Evolutionary conservation across 2,329 filamentous ascomycete genomes (phyloP).

Genomic region (Trichoderma guizhouense): DNA sequence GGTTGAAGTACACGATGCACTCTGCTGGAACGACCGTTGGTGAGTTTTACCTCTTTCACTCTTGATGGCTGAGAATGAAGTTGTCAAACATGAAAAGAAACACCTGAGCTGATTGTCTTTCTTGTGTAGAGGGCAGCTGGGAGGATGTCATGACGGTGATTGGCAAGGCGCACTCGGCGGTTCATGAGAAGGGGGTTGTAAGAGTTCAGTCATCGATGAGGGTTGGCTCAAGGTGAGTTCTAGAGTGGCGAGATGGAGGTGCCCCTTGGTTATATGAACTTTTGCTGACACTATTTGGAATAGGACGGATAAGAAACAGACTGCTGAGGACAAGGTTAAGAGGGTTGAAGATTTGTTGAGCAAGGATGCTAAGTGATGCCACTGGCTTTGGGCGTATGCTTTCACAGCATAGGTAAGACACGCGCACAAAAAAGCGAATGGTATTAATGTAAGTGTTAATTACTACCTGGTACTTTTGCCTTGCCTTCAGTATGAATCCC

Average conservation of each 20-base stretch:
- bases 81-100: not conserved
- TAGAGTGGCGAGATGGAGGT: not conserved
- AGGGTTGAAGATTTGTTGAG: slow-evolving; percentile 52
- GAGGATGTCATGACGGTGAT: slow-evolving; percentile 80
- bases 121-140: slow-evolving; percentile 77
- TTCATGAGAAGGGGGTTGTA: slow-evolving; percentile 73
- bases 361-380: not conserved
- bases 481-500: not conserved
- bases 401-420: not conserved
- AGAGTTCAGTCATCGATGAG: slow-evolving; percentile 88
- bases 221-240: slow-evolving; percentile 68
- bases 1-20: slow-evolving; percentile 84
- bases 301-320: slow-evolving; percentile 83
- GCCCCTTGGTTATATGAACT: not conserved
- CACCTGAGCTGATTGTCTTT: not conserved
- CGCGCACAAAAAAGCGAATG: not conserved
- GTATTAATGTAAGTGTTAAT: not conserved
- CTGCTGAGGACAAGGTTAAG: slow-evolving; percentile 75
- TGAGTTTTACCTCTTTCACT: slow-evolving; percentile 35
- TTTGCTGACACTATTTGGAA: not conserved
- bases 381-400: not conserved
- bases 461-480: not conserved
- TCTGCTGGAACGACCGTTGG: slow-evolving; percentile 90
- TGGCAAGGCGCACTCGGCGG: slow-evolving; percentile 77
- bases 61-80: not conserved